Evolutionary conservation across 768 basidiomycete genomes (phyloP).

Genomic region (Rhodotorula sphaerocarpa): DNA sequence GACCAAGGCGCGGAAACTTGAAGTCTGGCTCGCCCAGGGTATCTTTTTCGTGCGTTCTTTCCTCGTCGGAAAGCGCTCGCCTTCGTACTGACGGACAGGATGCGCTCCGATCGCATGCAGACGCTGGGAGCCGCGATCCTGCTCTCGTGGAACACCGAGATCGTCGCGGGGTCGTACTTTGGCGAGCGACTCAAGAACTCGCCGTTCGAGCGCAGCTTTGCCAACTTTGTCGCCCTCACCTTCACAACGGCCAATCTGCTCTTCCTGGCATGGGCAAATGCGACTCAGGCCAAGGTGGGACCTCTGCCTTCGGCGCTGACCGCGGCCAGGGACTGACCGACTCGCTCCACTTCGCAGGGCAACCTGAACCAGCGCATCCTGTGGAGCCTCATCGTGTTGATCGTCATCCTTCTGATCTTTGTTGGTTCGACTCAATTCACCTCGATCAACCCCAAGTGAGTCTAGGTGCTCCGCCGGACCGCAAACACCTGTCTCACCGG

Average conservation of each 20-base stretch:
- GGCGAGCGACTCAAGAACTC: conserved; percentile 16
- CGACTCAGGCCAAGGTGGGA: conserved; percentile 27
- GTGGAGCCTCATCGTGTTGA: conserved; percentile 14
- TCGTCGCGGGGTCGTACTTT: conserved; percentile 32
- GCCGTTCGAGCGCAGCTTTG: conserved; percentile 16
- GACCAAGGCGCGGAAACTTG: conserved; percentile 19
- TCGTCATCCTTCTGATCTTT: conserved; percentile 9
- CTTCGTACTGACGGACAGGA: not conserved
- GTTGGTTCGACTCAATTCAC: conserved; percentile 25
- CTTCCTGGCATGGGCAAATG: conserved; percentile 32
- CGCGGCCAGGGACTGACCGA: not conserved
- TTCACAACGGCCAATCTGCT: conserved; percentile 31
- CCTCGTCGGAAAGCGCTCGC: not conserved
- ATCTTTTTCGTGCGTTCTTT: conserved; percentile 22
- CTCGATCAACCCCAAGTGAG: conserved; percentile 16
- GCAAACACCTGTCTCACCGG: accelerated
- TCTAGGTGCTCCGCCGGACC: no score
- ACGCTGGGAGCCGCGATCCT: conserved; percentile 33
- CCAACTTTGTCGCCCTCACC: conserved; percentile 26
- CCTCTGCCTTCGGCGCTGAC: no score
- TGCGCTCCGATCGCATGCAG: no score
- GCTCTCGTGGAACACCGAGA: conserved; percentile 36
- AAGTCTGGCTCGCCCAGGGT: conserved; percentile 17
- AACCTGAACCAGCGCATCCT: conserved; percentile 22
- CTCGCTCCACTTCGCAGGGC: conserved; percentile 3